phyloP scores from a whole-genome alignment of 2,329 filamentous ascomycete genomes.

The Aspergillus chevalieri region DNA sequence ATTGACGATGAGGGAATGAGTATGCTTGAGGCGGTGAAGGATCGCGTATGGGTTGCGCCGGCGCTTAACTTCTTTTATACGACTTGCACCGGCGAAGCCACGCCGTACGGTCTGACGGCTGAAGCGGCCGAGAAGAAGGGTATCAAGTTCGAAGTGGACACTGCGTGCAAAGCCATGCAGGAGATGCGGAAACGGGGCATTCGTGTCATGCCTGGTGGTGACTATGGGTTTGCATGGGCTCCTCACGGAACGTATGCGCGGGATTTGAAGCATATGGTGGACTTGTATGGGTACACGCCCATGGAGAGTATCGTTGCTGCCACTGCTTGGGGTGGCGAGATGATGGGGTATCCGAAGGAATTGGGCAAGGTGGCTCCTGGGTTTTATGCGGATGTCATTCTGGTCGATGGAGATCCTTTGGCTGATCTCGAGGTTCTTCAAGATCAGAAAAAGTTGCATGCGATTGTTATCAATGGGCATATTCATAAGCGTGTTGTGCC shows the following conservation, averaged over 20 bases:
- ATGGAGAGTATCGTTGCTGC: slow-evolving; percentile 38
- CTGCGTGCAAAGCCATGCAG: slow-evolving; percentile 33
- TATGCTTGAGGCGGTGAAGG: slow-evolving; percentile 32
- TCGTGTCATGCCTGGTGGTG: slow-evolving; percentile 25
- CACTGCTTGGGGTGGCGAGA: slow-evolving; percentile 30
- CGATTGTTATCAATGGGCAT: slow-evolving; percentile 42
- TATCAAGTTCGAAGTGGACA: slow-evolving; percentile 39
- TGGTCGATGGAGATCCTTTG: slow-evolving; percentile 42
- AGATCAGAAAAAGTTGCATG: slow-evolving; percentile 35
- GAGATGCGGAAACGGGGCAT: slow-evolving; percentile 39
- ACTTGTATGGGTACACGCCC: slow-evolving; percentile 37
- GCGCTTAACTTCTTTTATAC: slow-evolving; percentile 41
- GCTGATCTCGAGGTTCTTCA: slow-evolving; percentile 36
- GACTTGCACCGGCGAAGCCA: slow-evolving; percentile 32
- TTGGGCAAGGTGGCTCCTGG: slow-evolving; percentile 37
- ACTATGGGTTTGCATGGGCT: slow-evolving; percentile 42
- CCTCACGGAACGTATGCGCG: slow-evolving; percentile 41
- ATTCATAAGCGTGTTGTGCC: slow-evolving; percentile 29
- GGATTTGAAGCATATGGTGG: slow-evolving; percentile 40
- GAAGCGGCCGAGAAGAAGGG: slow-evolving; percentile 41
- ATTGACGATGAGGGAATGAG: slow-evolving; percentile 34
- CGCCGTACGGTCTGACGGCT: slow-evolving; percentile 37
- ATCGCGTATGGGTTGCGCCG: slow-evolving; percentile 37
- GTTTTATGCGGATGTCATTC: slow-evolving; percentile 38
- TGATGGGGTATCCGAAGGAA: slow-evolving; percentile 26